These are phyloP conservation scores for Helicostylum pulchrum DNA, from an alignment of 192 early-diverging fungal genomes.

Conservation along the genomic window DNA sequence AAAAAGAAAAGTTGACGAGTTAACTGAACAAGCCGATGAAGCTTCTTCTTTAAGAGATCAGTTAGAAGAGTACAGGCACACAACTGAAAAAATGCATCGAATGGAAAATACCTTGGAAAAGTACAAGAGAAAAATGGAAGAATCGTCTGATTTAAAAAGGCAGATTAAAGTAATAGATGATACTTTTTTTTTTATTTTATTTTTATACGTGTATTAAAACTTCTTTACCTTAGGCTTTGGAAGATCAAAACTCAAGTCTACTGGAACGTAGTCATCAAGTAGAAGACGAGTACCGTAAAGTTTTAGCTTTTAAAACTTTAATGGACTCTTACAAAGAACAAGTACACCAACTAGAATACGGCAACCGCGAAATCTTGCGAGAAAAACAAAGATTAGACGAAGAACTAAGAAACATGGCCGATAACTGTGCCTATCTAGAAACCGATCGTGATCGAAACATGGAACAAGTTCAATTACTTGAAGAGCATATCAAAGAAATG, in stretches of 20 bases:
- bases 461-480: conserved; percentile 76
- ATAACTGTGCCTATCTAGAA: conserved; percentile 60
- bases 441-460: conserved; percentile 60
- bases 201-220: neutral
- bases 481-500: conserved; percentile 78
- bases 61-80: conserved; percentile 86
- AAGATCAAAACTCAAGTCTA: conserved; percentile 74
- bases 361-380: conserved; percentile 59
- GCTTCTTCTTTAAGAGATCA: conserved; percentile 76
- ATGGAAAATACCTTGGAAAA: conserved; percentile 94
- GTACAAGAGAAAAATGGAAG: conserved; percentile 93
- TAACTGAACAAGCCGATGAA: conserved; percentile 71
- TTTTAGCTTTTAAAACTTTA: conserved; percentile 69
- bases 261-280: conserved; percentile 69
- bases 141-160: conserved; percentile 74
- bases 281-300: conserved; percentile 87
- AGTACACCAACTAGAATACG: conserved; percentile 66
- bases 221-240: conserved; percentile 44
- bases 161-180: conserved; percentile 62
- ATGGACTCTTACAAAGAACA: conserved; percentile 89
- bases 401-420: conserved; percentile 58
- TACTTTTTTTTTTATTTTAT: neutral
- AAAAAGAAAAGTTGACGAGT: conserved; percentile 41
- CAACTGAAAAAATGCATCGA: conserved; percentile 86
- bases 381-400: conserved; percentile 70